These are phyloP conservation scores for Rubroboletus pulcherrimus DNA, from an alignment of 768 basidiomycete species.

Conservation along the genomic window DNA sequence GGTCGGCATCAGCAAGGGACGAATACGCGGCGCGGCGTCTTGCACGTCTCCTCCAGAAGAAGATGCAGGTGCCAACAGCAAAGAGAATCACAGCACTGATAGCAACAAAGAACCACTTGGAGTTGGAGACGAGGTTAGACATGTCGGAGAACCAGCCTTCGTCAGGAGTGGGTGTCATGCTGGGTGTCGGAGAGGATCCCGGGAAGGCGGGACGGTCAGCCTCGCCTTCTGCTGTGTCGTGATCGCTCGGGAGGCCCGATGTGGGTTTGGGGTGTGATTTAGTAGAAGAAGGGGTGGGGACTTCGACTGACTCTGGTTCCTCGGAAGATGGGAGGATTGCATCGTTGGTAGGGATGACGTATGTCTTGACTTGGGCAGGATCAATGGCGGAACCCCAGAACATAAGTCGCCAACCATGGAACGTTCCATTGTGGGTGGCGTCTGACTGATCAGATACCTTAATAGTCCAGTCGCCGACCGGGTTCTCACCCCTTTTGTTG, in stretches of 20 bases:
- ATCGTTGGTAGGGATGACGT: conserved; percentile 53
- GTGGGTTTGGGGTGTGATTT: conserved; percentile 83
- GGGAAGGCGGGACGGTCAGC: conserved; percentile 72
- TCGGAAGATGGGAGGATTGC: conserved; percentile 47
- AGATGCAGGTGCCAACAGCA: conserved; percentile 60
- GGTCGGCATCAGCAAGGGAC: conserved; percentile 58
- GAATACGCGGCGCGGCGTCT: conserved; percentile 48
- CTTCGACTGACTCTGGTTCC: conserved; percentile 38
- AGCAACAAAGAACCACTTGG: conserved; percentile 89
- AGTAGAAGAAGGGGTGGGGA: conserved; percentile 42
- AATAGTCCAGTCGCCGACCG: conserved; percentile 87
- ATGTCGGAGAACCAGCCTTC: conserved; percentile 85
- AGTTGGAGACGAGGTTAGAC: conserved; percentile 64
- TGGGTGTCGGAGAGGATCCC: conserved; percentile 31
- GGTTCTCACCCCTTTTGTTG: conserved; percentile 79
- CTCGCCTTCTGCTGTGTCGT: conserved; percentile 76
- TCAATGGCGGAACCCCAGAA: conserved; percentile 90
- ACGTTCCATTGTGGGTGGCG: conserved; percentile 53
- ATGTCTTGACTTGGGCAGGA: conserved; percentile 58
- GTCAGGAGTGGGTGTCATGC: conserved; percentile 60
- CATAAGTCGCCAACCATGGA: conserved; percentile 89
- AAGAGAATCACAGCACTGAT: conserved; percentile 77
- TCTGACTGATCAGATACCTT: conserved; percentile 77
- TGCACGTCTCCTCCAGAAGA: conserved; percentile 72
- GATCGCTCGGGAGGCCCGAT: conserved; percentile 80